phyloP scores from a whole-genome alignment of 1,139 yeast species.

The Kurtzmaniella natalensis region DNA sequence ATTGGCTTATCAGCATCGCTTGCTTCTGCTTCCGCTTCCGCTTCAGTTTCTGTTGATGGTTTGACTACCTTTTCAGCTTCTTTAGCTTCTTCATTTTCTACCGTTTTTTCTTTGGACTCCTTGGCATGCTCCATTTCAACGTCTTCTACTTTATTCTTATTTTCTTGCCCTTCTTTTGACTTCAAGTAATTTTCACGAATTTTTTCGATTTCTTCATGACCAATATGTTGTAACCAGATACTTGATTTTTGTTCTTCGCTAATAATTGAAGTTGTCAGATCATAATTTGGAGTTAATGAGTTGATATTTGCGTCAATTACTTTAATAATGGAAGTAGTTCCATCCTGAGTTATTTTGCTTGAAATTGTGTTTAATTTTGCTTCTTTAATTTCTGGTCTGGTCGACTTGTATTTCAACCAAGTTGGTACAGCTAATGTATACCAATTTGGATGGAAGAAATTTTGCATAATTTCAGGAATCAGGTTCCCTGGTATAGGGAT shows the following conservation, averaged over 20 bases:
- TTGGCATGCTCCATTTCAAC: slow-evolving; percentile 6
- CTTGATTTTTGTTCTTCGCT: slow-evolving; percentile 59
- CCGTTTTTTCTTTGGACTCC: slow-evolving; percentile 11
- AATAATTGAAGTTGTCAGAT: slow-evolving; percentile 66
- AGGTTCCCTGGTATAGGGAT: slow-evolving; percentile 59
- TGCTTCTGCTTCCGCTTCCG: slow-evolving; percentile 9
- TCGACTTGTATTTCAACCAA: slow-evolving; percentile 61
- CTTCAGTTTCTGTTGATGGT: slow-evolving; percentile 8
- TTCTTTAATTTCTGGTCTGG: slow-evolving; percentile 11
- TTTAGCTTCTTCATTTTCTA: not conserved
- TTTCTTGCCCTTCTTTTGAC: slow-evolving; percentile 1
- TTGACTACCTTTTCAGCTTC: not conserved
- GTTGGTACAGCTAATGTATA: slow-evolving; percentile 74
- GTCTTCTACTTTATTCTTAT: slow-evolving; percentile 9
- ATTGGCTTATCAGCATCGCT: slow-evolving; percentile 4
- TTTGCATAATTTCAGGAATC: slow-evolving; percentile 64
- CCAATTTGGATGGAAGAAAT: slow-evolving; percentile 84
- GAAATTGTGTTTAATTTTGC: slow-evolving; percentile 6
- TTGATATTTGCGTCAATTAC: slow-evolving; percentile 44
- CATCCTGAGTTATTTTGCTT: slow-evolving; percentile 3
- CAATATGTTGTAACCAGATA: slow-evolving; percentile 78
- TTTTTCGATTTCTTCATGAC: slow-evolving; percentile 46
- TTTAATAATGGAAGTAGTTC: slow-evolving; percentile 9
- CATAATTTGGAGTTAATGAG: slow-evolving; percentile 77
- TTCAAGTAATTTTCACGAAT: slow-evolving; percentile 25